A percentile compares a stretch with the other conserved stretches of the same genome.
phyloP scores from a whole-genome alignment of 352 stramenopile species.

The Phytophthora colocasiae region DNA sequence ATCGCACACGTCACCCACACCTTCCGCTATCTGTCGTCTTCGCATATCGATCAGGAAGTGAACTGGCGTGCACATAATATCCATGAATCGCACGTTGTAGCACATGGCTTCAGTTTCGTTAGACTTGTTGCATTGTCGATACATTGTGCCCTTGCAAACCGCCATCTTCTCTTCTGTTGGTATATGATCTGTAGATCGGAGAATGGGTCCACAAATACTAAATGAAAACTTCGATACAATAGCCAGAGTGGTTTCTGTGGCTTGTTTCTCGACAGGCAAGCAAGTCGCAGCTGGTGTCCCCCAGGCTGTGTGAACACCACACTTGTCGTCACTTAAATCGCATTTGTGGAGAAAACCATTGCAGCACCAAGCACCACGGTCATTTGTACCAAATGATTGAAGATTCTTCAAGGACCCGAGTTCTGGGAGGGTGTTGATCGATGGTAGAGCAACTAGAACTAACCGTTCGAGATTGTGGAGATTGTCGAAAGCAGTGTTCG shows the following conservation, averaged over 20 bases:
- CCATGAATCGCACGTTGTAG: constrained; percentile 30
- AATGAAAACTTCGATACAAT: not conserved
- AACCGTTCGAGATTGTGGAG: constrained; percentile 31
- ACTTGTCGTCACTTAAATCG: constrained; percentile 15
- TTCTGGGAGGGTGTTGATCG: constrained; percentile 11
- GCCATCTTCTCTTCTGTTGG: constrained; percentile 15
- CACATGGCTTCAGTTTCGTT: constrained; percentile 18
- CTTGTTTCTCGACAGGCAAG: not conserved
- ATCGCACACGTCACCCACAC: constrained; percentile 16
- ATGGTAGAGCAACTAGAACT: constrained; percentile 7
- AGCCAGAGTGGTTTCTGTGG: not conserved
- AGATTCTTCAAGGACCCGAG: constrained; percentile 18
- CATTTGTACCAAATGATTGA: constrained; percentile 7
- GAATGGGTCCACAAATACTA: constrained; percentile 1
- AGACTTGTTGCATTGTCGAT: constrained; percentile 13
- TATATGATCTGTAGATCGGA: constrained; percentile 1
- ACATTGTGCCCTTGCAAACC: constrained; percentile 36
- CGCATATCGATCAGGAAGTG: constrained; percentile 27
- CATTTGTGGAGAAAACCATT: constrained; percentile 36
- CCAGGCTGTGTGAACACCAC: constrained; percentile 13
- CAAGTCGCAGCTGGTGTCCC: constrained; percentile 13
- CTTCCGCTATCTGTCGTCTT: constrained; percentile 18
- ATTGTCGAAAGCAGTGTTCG: constrained; percentile 18
- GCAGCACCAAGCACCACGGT: constrained; percentile 28
- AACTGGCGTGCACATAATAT: constrained; percentile 16